Conservation (phyloP, 192 early-diverging fungal genomes). For the Backusella macrospora region DNA sequence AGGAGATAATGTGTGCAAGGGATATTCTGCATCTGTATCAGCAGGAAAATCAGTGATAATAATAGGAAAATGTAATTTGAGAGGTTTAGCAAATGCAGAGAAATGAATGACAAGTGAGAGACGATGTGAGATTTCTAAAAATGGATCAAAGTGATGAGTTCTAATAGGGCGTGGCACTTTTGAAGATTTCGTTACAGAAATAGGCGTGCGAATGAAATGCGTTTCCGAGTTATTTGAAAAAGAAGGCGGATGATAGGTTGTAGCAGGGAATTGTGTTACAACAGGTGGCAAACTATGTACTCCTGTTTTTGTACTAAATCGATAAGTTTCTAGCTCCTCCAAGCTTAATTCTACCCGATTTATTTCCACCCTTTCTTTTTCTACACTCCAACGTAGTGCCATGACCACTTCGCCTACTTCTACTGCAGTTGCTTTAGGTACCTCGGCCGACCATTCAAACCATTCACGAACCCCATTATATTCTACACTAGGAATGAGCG, state of each 20-base stretch:
- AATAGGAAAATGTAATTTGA: slow-evolving; percentile 32
- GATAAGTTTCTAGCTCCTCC: slow-evolving; percentile 35
- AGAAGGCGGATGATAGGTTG: slow-evolving; percentile 32
- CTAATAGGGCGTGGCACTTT: not conserved
- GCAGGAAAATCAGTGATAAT: slow-evolving; percentile 39
- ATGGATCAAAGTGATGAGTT: slow-evolving; percentile 33
- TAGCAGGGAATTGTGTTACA: slow-evolving; percentile 28
- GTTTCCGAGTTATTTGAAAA: slow-evolving; percentile 36
- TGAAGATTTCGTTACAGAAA: slow-evolving; percentile 17
- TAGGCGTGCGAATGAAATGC: slow-evolving; percentile 40
- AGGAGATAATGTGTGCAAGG: not conserved
- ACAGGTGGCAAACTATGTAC: slow-evolving; percentile 30
- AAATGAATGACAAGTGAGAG: slow-evolving; percentile 33
- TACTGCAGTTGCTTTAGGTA: slow-evolving; percentile 38
- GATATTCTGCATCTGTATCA: not conserved
- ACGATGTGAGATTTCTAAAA: slow-evolving; percentile 39
- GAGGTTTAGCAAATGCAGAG: not conserved
- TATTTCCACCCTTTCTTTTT: slow-evolving; percentile 38
- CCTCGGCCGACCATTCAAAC: slow-evolving; percentile 40
- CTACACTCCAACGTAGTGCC: slow-evolving; percentile 38
- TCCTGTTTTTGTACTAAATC: slow-evolving; percentile 28
- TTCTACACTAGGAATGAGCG: slow-evolving; percentile 33
- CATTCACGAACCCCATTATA: slow-evolving; percentile 31
- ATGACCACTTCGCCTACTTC: slow-evolving; percentile 38
- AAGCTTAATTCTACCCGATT: slow-evolving; percentile 30